Base-by-base conservation (phyloP, 163 green algal genomes). In the Scenedesmus sp. region DNA sequence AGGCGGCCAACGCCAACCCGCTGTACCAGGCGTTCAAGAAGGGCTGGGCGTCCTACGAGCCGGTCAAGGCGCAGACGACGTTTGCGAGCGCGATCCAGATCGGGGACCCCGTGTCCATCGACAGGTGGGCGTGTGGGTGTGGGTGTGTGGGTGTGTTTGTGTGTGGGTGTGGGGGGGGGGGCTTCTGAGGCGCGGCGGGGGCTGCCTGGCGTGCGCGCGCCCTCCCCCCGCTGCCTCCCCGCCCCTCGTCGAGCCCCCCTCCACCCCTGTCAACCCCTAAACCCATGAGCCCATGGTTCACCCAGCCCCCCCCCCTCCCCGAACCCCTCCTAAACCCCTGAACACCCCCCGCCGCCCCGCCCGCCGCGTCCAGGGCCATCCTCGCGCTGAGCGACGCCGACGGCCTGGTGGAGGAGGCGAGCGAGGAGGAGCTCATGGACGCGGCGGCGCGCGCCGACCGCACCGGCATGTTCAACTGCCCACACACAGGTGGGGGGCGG, bases 391-490 rank as follows among this genome's bases (percentile, higher is more conserved):
- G 87, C 54, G 93, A 90, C 60, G 91, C 85, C n/a, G 86, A 98
- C 74, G 95, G 95, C 51, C 90, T 98, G 44, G 95, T 98, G 44
- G 94, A 97, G 87, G 95, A 98, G 83, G 95, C 95, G 1, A 95
- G 63, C 10, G 96, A 99, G 89, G 96, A 99, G 86, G 96, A 99
- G 88, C 90, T 99, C 22, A 99, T 99, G 96, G 96, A 99, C 64
- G 96, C 96, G 45, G 94, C 96, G 7, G 96, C 96, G 4, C 88
- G 93, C 24, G 96, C 93, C 13, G 96, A 99, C 85, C 44, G 31
- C 39, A 47, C 39, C 7, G 96, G 96, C 83, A 99, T 99, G 96
- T 99, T 99, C 92, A 99, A 99, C 91, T 99, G 96, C 89, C 96
- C 96, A 18, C 96, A 99, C 91, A 99, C 96, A 22, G 66, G 62